Evolutionary conservation across 805 yeast genomes (phyloP), one percentile per base, ranked within the genome.

Genomic region (Sporopachydermia quercuum): DNA sequence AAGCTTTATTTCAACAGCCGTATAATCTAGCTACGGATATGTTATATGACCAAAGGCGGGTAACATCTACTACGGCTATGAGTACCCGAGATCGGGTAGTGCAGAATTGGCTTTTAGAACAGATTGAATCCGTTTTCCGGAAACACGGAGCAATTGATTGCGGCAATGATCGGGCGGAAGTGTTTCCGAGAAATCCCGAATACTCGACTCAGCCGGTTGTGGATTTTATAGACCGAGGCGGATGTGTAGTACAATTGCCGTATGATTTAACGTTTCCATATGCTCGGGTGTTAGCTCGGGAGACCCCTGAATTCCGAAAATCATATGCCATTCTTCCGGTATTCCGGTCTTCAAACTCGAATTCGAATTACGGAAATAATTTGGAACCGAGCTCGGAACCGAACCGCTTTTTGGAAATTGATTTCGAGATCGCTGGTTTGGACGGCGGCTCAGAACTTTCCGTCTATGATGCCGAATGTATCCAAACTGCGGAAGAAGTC

Each of bases 241-340:
- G 99, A 0, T 74, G 86, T 0, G 89, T 91, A 3, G 61, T 91
- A 23, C 94, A 87, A 47, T 60, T 91, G 23, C 94, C 96, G 2
- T 86, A 81, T 52, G 98, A 91, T 54, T 64, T 87, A 45, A 82
- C 94, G 0, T 62, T 87, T 23, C 97, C 99, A 0, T 72, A 81
- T 63, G 98, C 98, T 0, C 65, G 97, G 47, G 66, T 75, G 38
- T 56, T 91, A 19, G 86, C 96, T 2, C 73, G 79, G 41, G 63
- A 65, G n/a, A 68, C 66, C 15, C 63, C 74, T 2, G 61, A 69
- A 2, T 54, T 60, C 40, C 61, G 62, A 40, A 87, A 89, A 54
- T 62, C 79, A 14, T 89, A 65, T 54, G 65, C 93, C 18, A 73
- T 80, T 45, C 94, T 83, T 39, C 74, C 75, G 48, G 97, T 91